phyloP scores from a whole-genome alignment of 208 protist species.

The Trypanosoma melophagium region DNA sequence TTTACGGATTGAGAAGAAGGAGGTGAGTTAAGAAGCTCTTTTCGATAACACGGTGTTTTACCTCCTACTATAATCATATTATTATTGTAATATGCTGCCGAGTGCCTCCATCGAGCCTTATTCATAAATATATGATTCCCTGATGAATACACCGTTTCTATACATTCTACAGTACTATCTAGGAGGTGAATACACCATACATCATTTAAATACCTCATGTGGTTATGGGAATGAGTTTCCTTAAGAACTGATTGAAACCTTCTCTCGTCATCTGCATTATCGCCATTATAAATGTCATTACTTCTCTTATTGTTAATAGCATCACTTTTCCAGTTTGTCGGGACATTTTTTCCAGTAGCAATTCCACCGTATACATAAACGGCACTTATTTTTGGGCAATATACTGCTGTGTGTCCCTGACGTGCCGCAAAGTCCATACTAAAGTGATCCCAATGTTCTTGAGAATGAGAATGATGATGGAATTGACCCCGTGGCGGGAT shows the following conservation, averaged over 20 bases:
- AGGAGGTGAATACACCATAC: slow-evolving; percentile 24
- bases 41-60: slow-evolving; percentile 6
- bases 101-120: slow-evolving; percentile 56
- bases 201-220: slow-evolving; percentile 22
- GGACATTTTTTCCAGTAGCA: slow-evolving; percentile 9
- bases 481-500: neutral
- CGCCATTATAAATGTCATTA: too few species aligned
- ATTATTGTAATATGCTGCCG: slow-evolving; percentile 52
- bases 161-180: slow-evolving; percentile 5
- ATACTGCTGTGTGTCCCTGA: slow-evolving; percentile 64
- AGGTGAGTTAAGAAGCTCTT: neutral
- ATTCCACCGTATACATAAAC: slow-evolving; percentile 76
- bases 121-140: neutral
- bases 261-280: neutral
- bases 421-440: slow-evolving; percentile 21
- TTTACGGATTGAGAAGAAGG: neutral
- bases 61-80: slow-evolving; percentile 64
- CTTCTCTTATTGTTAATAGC: neutral
- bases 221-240: neutral
- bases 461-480: neutral
- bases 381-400: slow-evolving; percentile 31
- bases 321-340: neutral
- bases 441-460: neutral
- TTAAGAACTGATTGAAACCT: neutral
- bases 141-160: slow-evolving; percentile 8